phyloP scores from a whole-genome alignment of 108 stramenopile species.

The Pseudonitzschia multiseries region DNA sequence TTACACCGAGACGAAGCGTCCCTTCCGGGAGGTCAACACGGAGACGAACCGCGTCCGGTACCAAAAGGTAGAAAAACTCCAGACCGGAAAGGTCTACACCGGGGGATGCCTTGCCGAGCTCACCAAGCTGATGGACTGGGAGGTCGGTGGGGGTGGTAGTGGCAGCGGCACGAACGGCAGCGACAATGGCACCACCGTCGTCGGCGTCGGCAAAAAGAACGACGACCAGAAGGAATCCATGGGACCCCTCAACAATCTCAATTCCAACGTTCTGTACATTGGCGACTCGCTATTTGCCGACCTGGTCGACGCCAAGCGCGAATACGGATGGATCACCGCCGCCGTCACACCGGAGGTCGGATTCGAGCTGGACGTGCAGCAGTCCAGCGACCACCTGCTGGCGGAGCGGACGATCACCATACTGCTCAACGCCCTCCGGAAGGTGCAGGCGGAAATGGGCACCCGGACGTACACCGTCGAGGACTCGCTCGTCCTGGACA shows the following conservation, averaged over 20 bases:
- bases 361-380: constrained; percentile 63
- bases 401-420: constrained; percentile 73
- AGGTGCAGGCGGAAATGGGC: constrained; percentile 66
- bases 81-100: constrained; percentile 69
- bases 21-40: constrained; percentile 84
- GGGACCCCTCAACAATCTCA: constrained; percentile 42
- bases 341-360: constrained; percentile 86
- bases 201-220: constrained; percentile 19
- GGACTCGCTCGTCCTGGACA: constrained; percentile 66
- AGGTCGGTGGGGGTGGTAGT: not conserved
- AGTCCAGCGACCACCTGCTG: constrained; percentile 49
- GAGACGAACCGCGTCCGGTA: constrained; percentile 62
- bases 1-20: constrained; percentile 80
- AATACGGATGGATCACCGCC: constrained; percentile 90
- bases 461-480: constrained; percentile 47
- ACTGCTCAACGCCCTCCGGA: constrained; percentile 60
- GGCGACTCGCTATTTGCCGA: constrained; percentile 98
- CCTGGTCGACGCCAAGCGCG: constrained; percentile 93
- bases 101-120: constrained; percentile 81
- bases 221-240: constrained; percentile 15
- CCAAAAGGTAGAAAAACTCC: constrained; percentile 55
- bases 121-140: constrained; percentile 64
- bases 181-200: too few species aligned
- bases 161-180: too few species aligned
- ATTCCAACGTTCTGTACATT: constrained; percentile 89